Conservation (phyloP, 2,329 filamentous ascomycete genomes). For the Claviceps lovelessii region DNA sequence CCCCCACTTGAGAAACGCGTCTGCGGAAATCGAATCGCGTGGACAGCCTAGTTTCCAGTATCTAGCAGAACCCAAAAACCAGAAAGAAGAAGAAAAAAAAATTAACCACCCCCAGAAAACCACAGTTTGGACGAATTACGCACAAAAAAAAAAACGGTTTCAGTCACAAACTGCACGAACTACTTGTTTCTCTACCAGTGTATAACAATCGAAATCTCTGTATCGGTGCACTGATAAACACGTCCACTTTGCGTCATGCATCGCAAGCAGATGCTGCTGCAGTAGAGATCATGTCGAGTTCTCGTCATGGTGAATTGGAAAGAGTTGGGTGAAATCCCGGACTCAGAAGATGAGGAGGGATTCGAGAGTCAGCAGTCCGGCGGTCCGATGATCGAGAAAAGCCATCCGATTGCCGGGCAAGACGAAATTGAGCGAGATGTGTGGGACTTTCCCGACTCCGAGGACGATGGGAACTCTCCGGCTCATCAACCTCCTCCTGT, state of each 20-base stretch:
- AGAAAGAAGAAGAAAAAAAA: no score
- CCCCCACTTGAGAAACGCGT: slow-evolving; percentile 13
- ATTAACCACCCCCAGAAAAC: neutral
- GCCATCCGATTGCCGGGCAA: neutral
- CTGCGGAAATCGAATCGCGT: slow-evolving; percentile 13
- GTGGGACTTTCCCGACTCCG: slow-evolving; percentile 24
- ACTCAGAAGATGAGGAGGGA: slow-evolving; percentile 34
- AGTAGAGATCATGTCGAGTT: slow-evolving; percentile 15
- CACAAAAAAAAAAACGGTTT: no score
- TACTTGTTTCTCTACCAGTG: neutral
- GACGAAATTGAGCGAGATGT: slow-evolving; percentile 11
- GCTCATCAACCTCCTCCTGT: slow-evolving; percentile 1
- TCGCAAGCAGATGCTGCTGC: neutral
- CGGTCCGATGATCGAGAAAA: neutral
- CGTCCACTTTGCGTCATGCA: neutral
- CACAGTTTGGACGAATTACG: neutral
- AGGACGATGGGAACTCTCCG: slow-evolving; percentile 9
- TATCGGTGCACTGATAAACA: neutral
- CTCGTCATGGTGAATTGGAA: slow-evolving; percentile 32
- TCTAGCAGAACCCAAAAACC: neutral
- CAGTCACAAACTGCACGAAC: neutral
- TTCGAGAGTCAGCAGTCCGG: slow-evolving; percentile 23
- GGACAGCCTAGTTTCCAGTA: neutral
- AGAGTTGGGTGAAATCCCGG: slow-evolving; percentile 35
- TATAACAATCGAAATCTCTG: neutral